Evolutionary conservation across 768 basidiomycete species (phyloP).

Genomic region (Auriscalpium orientale): DNA sequence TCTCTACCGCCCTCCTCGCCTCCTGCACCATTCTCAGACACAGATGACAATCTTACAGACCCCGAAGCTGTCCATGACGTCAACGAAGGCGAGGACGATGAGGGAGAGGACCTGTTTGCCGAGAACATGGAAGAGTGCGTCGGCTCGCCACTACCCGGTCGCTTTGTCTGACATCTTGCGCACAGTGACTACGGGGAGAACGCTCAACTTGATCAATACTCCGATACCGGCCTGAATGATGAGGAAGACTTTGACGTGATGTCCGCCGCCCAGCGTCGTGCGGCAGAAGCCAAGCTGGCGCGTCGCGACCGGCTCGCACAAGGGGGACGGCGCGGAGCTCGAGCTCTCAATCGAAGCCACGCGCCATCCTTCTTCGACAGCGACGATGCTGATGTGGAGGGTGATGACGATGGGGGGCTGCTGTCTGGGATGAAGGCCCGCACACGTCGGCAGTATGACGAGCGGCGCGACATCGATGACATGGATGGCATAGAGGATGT

Average conservation of each 20-base stretch:
- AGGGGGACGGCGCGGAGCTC: conserved; percentile 56
- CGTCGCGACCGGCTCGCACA: conserved; percentile 75
- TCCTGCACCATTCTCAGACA: conserved; percentile 77
- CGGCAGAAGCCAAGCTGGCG: conserved; percentile 83
- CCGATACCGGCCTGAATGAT: conserved; percentile 82
- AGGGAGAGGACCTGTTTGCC: conserved; percentile 90
- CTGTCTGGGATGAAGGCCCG: conserved; percentile 72
- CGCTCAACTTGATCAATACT: conserved; percentile 77
- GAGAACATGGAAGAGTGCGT: conserved; percentile 69
- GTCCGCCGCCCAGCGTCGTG: conserved; percentile 62
- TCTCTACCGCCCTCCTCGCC: conserved; percentile 76
- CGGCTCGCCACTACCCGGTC: conserved; percentile 1
- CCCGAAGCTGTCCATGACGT: conserved; percentile 57
- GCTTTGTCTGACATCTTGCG: not conserved
- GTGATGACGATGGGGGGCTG: conserved; percentile 51
- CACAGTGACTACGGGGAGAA: conserved; percentile 82
- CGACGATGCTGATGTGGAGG: conserved; percentile 69
- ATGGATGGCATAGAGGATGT: conserved; percentile 85
- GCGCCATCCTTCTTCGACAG: conserved; percentile 86
- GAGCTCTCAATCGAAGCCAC: conserved; percentile 72
- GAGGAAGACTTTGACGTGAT: conserved; percentile 62
- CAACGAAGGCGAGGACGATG: conserved; percentile 70
- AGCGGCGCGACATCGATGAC: conserved; percentile 85
- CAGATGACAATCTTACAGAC: conserved; percentile 73
- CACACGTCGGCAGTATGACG: conserved; percentile 89